phyloP scores from a whole-genome alignment of 345 rosid genomes.

The Bruguiera sexangula region DNA sequence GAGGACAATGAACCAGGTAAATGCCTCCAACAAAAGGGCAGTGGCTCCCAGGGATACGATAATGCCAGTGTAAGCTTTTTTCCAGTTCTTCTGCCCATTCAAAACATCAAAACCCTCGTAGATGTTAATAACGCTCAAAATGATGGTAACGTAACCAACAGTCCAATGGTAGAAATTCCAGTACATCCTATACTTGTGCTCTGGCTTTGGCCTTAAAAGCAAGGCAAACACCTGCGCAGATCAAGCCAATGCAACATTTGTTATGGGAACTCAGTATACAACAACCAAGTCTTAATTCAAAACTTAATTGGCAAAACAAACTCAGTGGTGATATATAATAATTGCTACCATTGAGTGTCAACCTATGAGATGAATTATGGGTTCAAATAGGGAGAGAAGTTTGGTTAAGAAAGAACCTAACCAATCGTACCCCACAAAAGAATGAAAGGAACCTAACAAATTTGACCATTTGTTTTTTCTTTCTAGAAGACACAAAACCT shows the following conservation, averaged over 20 bases:
- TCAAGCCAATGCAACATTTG: neutral
- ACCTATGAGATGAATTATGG: too few species aligned
- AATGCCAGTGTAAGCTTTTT: conserved; percentile 47
- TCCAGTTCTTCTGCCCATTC: conserved; percentile 57
- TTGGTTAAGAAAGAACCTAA: too few species aligned
- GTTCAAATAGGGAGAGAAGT: too few species aligned
- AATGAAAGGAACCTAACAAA: neutral
- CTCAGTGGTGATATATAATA: too few species aligned
- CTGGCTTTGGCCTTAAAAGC: conserved; percentile 81
- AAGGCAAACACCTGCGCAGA: conserved; percentile 56
- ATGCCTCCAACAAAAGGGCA: conserved; percentile 48
- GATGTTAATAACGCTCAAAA: conserved; percentile 57
- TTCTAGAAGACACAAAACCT: neutral
- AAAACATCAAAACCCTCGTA: conserved; percentile 66
- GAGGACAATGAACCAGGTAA: conserved; percentile 73
- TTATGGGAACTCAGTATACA: too few species aligned
- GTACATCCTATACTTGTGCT: conserved; percentile 71
- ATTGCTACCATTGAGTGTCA: too few species aligned
- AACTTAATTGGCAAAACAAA: too few species aligned
- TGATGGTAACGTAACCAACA: conserved; percentile 62
- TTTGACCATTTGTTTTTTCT: neutral
- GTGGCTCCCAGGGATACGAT: conserved; percentile 51
- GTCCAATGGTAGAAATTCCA: conserved; percentile 91
- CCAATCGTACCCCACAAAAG: too few species aligned
- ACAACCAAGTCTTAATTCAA: too few species aligned